Evolutionary conservation across 2,329 filamentous ascomycete species (phyloP).

Genomic region (Ophiostoma himal-ulmi): DNA sequence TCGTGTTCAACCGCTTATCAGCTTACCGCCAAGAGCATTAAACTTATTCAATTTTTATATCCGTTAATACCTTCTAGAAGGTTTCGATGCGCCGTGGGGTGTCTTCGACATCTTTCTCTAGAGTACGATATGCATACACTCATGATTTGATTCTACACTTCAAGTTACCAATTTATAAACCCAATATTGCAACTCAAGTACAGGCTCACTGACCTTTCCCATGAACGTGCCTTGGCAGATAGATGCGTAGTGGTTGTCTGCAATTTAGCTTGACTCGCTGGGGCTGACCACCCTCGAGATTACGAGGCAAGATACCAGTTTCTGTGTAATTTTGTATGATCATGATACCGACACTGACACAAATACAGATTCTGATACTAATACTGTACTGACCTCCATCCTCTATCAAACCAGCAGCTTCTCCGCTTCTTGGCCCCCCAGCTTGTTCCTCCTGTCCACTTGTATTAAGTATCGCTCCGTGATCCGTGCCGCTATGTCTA

Average conservation of each 20-base stretch:
- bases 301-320: background rate
- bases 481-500: background rate
- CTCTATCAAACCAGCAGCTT: background rate
- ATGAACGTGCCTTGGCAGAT: conserved; percentile 1
- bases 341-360: background rate
- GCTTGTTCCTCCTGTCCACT: background rate
- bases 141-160: background rate
- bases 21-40: background rate
- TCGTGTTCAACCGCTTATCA: conserved; percentile 1
- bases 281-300: background rate
- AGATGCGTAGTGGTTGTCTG: background rate
- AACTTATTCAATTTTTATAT: background rate
- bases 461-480: background rate
- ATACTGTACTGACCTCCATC: background rate
- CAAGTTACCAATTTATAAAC: background rate
- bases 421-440: background rate
- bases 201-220: conserved; percentile 10
- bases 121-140: background rate
- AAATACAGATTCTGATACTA: background rate
- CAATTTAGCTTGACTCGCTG: background rate
- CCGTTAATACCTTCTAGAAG: background rate
- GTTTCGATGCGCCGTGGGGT: conserved; percentile 5
- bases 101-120: background rate
- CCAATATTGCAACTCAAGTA: background rate
- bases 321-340: background rate